Percentiles rank a stretch among this genome's conserved stretches.
Evolutionary conservation across 139 green algal species (phyloP).

Genomic region (Coccomyxa sp.): DNA sequence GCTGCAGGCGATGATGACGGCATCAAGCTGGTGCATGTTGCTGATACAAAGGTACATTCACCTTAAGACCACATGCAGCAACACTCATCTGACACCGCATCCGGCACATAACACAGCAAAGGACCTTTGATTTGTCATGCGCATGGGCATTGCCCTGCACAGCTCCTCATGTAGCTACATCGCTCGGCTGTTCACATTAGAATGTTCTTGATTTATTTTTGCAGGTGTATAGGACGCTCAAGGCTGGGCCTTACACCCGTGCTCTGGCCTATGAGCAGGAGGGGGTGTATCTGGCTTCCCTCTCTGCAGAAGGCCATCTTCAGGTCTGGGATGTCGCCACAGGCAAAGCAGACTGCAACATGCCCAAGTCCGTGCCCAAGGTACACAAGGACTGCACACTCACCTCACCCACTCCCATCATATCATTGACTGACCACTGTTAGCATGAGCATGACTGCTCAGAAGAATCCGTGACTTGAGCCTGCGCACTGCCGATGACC

Average conservation of each 20-base stretch:
- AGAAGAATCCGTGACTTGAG: too few relatives aligned
- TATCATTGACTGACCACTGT: background rate
- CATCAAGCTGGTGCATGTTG: slow-evolving; percentile 71
- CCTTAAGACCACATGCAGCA: background rate
- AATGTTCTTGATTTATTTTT: background rate
- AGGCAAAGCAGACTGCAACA: slow-evolving; percentile 24
- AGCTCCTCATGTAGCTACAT: background rate
- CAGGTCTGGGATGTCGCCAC: slow-evolving; percentile 51
- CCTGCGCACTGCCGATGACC: too few relatives aligned
- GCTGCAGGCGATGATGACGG: slow-evolving; percentile 70
- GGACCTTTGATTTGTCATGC: background rate
- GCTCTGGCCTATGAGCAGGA: slow-evolving; percentile 81
- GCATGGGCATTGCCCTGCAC: background rate
- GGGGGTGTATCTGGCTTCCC: slow-evolving; percentile 57
- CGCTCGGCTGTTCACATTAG: background rate
- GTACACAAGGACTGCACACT: background rate
- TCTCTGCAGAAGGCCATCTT: slow-evolving; percentile 54
- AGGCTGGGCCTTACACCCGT: slow-evolving; percentile 45
- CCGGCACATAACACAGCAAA: too few relatives aligned
- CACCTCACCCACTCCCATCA: background rate
- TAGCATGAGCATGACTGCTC: background rate
- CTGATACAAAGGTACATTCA: slow-evolving; percentile 35
- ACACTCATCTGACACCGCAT: too few relatives aligned
- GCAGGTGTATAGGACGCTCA: slow-evolving; percentile 41
- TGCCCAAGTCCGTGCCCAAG: slow-evolving; percentile 17